Evolutionary conservation across 2,329 filamentous ascomycete genomes (phyloP), one percentile per base, ranked within the genome.

Genomic region (Colletotrichum tropicicola): DNA sequence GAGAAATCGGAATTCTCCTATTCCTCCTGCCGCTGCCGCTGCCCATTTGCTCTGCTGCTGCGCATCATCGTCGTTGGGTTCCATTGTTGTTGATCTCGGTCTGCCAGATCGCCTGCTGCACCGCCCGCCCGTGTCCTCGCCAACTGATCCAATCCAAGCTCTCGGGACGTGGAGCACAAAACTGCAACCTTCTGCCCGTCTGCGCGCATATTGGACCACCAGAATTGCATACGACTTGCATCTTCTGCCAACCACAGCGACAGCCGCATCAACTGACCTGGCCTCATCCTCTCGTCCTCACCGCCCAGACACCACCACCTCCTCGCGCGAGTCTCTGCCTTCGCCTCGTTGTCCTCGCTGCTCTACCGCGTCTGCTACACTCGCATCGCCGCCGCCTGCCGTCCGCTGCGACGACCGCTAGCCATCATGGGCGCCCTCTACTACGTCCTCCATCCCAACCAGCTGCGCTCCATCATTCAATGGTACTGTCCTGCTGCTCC

Each of bases 381-480:
- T n/a, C 41, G 25, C n/a, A 30, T 28, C 35, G 9, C 23, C 28
- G 21, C 41, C 37, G 12, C 25, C 49, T 49, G 45, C 28, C 57
- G 44, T 56, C 23, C 51, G 15, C 43, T 17, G 61, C 49, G 62
- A 65, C 52, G 28, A 55, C 47, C 17, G 12, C 44, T 52, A 37
- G 73, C 71, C 75, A 85, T 74, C 68, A 91, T 91, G 88, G 86
- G 83, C 68, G 77, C 89, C 65, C 74, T 92, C 68, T 96, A 95
- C 82, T 92, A 89, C 73, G 78, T 89, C 63, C 81, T 92, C 69
- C 94, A 97, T 79, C 91, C 92, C 35, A 85, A 85, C 70, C 86
- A 97, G 82, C 82, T 97, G 76, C 89, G 93, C 74, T 85, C 91
- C 48, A 93, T 97, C 68, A 85, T 97, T 68, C 94, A 97, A 90